A percentile compares a stretch with the other conserved stretches of the same genome.
Evolutionary conservation across 768 basidiomycete species (phyloP).

Genomic region (Polyporus arcularius): DNA sequence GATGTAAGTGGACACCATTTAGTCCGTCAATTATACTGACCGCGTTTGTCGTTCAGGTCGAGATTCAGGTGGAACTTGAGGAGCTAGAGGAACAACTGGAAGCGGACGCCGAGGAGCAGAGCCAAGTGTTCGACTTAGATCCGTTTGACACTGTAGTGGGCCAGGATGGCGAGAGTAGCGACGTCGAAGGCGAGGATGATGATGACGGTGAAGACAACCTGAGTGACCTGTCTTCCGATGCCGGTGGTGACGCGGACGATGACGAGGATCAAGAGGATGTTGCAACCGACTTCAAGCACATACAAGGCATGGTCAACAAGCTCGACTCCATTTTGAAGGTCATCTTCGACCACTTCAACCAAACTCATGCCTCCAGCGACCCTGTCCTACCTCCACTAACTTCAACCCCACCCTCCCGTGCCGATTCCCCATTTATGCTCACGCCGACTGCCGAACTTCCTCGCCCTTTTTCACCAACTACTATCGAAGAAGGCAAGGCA

Average conservation of each 20-base stretch:
- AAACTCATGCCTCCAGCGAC: conserved; percentile 37
- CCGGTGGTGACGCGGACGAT: conserved; percentile 50
- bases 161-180: conserved; percentile 68
- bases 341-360: conserved; percentile 83
- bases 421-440: conserved; percentile 19
- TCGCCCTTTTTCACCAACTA: conserved; percentile 24
- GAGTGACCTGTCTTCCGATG: conserved; percentile 79
- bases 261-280: conserved; percentile 39
- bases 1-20: conserved; percentile 61
- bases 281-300: conserved; percentile 62
- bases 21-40: neutral
- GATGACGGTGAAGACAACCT: conserved; percentile 53
- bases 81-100: conserved; percentile 77
- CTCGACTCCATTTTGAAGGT: conserved; percentile 86
- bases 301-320: conserved; percentile 88
- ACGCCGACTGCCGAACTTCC: conserved; percentile 23
- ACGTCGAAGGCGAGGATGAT: conserved; percentile 49
- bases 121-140: conserved; percentile 71
- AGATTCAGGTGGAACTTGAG: conserved; percentile 95
- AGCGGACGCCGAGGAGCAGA: conserved; percentile 48
- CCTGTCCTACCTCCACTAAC: conserved; percentile 23
- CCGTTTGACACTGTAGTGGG: conserved; percentile 84
- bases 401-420: conserved; percentile 32
- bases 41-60: conserved; percentile 58
- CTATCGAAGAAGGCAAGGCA: conserved; percentile 37